A percentile compares a stretch with the other conserved stretches of the same genome.
Conservation (phyloP, 768 basidiomycete species). For the Kwoniella pini region DNA sequence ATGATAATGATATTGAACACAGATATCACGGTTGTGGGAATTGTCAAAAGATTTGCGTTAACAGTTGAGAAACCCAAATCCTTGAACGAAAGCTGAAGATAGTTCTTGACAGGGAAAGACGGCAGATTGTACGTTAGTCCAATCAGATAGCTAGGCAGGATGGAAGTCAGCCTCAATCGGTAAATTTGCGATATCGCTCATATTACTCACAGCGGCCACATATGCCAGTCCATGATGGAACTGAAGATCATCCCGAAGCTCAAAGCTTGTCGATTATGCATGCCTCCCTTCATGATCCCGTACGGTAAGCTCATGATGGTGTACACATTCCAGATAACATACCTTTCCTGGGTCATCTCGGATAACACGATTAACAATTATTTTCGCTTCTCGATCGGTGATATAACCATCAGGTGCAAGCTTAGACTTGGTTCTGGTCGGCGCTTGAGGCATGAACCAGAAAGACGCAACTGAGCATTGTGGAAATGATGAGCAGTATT, state of each 20-base stretch:
- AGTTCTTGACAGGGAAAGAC: constrained; percentile 33
- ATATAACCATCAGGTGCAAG: constrained; percentile 50
- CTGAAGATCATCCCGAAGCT: constrained; percentile 31
- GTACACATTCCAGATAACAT: too few relatives aligned
- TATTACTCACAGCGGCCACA: constrained; percentile 46
- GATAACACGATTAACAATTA: constrained; percentile 48
- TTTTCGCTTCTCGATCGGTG: constrained; percentile 49
- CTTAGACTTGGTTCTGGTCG: constrained; percentile 42
- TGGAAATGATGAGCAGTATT: too few relatives aligned
- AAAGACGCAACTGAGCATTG: constrained; percentile 49
- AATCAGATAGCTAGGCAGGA: constrained; percentile 39
- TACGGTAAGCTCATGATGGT: too few relatives aligned
- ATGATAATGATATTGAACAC: constrained; percentile 37
- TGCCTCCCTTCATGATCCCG: constrained; percentile 10
- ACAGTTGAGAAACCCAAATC: constrained; percentile 48
- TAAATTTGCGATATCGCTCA: too few relatives aligned
- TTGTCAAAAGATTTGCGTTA: constrained; percentile 46
- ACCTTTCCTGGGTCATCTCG: constrained; percentile 30
- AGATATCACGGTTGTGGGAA: constrained; percentile 41
- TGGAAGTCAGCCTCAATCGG: too few relatives aligned
- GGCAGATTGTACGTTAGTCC: constrained; percentile 48
- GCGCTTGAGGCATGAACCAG: constrained; percentile 47
- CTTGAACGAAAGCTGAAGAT: constrained; percentile 43
- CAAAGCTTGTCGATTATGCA: constrained; percentile 48
- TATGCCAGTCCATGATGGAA: constrained; percentile 41